Base-by-base conservation (phyloP, 805 yeast species). In the Teunomyces kruisii region DNA sequence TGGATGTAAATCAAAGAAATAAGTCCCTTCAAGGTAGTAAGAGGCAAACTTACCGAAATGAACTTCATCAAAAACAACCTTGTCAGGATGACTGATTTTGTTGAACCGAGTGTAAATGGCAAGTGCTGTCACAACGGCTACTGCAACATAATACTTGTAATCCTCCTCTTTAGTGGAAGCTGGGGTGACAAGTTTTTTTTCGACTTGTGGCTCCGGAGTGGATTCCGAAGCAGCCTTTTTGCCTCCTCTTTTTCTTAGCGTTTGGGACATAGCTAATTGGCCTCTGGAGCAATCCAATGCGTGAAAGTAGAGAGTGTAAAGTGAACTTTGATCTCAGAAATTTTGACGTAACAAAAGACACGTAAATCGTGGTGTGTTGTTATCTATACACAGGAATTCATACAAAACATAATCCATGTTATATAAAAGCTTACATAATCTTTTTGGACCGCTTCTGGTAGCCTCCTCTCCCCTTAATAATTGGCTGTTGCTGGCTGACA, bases 1-100 rank as follows among this genome's bases (percentile, higher is more conserved):
- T 8, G 99, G 99, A 68, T 94, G 99, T 42, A 94, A 81, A 68
- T 94, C 99, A 59, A 94, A 94, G 65, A 89, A 94, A 65, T 88
- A 94, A 0, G 96, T 86, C 50, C 96, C 78, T 65, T 92, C 87
- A 48, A 92, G 69, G 65, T 92, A 92, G 67, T 86, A 85, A 1
- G 89, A 80, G 6, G 92, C 92, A 63, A 86, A 86, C 57, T 86
- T 86, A 30, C 96, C 96, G 57, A 87, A 87, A 64, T 87, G 95
- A 15, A 86, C 94, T 61, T 87, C 95, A 67, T 87, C 96, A 55
- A 87, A 87, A 2, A 87, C 94, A 46, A 87, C 95, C 61, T 84
- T 84, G 49, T 75, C 73, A 2, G 95, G 95, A 40, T 68, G 72
- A 62, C 82, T 74, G 44, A 87, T 75, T 47, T 71, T 73, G 52